Base-by-base conservation (phyloP, 495 filamentous ascomycete genomes). In the Neurospora discreta region DNA sequence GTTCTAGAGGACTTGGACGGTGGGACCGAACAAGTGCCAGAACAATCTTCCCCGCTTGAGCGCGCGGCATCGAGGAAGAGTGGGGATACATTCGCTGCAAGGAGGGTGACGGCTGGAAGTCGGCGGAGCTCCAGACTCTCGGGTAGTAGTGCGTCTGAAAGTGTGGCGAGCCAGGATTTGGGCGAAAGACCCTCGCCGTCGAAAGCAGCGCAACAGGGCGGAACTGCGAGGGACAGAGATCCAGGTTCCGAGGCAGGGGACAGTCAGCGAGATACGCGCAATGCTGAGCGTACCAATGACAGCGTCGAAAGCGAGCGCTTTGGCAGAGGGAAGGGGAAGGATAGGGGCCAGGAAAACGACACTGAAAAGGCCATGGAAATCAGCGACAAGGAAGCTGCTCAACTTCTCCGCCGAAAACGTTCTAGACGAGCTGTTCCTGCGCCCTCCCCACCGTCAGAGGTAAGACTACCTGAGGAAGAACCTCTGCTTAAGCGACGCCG, bases 31-130 rank as follows among this genome's bases (percentile, higher is more conserved):
- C 26, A 30, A 20, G 69, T 36, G 69, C 71, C 73, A 18, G 74
- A 78, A 18, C 58, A 76, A 23, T 85, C 83, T 20, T 85, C 83
- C 26, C 83, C 83, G 7, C 71, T 83, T 52, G 80, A 78, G 75
- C 76, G 80, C 46, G 74, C 76, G 30, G 79, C 78, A 44, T 72
- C 72, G n/a, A 80, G 78, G 69, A 73, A 39, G 70, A 73, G 70
- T 23, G 69, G 15, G 5, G 26, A 30, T 1, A 30, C 20, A 6
- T 10, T 36, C 20, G 26, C 26, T 3, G 30, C 11, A 5, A 38
- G 9, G 39, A 39, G n/a, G 36, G 33, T 68, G 42, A 41, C 71
- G 18, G 40, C 58, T 23, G 20, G 40, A 68, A 18, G 10, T 39
- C 58, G 73, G 69, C 68, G 69, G 40, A 73, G 75, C 9, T 9